These are phyloP conservation scores for Citrullus mucosospermus DNA, from an alignment of 306 rosid species.

Conservation along the genomic window DNA sequence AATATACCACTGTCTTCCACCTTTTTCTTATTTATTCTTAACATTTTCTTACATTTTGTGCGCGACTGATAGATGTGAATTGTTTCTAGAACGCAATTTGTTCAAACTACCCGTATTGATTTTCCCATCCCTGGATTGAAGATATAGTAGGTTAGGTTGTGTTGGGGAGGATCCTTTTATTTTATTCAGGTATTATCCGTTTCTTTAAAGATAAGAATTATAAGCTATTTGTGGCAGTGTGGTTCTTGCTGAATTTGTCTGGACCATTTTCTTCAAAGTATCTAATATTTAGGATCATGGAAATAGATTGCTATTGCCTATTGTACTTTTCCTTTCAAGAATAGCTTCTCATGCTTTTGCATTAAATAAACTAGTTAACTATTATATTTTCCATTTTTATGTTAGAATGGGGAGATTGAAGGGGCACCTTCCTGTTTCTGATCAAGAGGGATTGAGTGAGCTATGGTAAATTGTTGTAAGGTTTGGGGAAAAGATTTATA, in stretches of 20 bases:
- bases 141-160: not conserved
- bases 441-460: conserved; percentile 44
- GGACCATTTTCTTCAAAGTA: not conserved
- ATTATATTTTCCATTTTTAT: not conserved
- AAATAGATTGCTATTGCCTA: not conserved
- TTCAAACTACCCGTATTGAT: not conserved
- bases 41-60: not conserved
- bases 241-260: not conserved
- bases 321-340: not conserved
- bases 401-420: conserved; percentile 57
- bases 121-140: not conserved
- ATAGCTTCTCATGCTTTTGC: not conserved
- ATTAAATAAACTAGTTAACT: not conserved
- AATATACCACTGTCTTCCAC: not conserved
- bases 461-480: conserved; percentile 54
- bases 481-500: conserved; percentile 68
- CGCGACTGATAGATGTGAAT: not conserved
- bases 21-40: not conserved
- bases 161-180: not conserved
- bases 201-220: not conserved
- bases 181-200: not conserved
- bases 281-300: not conserved
- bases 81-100: not conserved
- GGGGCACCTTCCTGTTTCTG: conserved; percentile 54
- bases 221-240: not conserved